Percentiles rank a stretch among this genome's conserved stretches.
Conservation (phyloP, 1,284 basidiomycete genomes). For the Cryptococcus maquisensis region DNA sequence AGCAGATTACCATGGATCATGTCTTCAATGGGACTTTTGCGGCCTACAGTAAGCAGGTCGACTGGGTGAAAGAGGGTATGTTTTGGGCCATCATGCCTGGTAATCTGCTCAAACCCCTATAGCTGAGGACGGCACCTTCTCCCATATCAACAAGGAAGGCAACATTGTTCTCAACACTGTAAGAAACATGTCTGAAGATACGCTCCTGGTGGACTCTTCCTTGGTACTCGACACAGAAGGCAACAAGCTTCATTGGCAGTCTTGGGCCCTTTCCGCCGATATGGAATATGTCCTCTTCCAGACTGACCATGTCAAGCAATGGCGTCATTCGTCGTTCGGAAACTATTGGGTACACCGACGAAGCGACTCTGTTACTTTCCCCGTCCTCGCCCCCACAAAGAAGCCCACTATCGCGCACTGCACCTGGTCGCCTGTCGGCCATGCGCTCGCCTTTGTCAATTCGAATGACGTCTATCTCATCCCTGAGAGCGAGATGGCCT, state of each 20-base stretch:
- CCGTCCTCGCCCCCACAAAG: conserved; percentile 60
- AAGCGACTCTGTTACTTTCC: conserved; percentile 61
- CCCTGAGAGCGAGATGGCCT: conserved; percentile 45
- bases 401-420: conserved; percentile 68
- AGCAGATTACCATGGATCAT: conserved; percentile 77
- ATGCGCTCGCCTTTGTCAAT: conserved; percentile 73
- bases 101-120: neutral
- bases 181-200: conserved; percentile 51
- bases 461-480: conserved; percentile 80
- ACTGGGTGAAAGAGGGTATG: conserved; percentile 85
- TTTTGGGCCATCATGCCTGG: neutral
- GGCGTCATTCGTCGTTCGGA: conserved; percentile 81
- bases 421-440: conserved; percentile 76
- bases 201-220: conserved; percentile 33
- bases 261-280: conserved; percentile 79
- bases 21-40: conserved; percentile 83
- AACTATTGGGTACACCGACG: conserved; percentile 81
- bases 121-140: conserved; percentile 84
- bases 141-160: conserved; percentile 56
- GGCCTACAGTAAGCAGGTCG: conserved; percentile 52
- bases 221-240: conserved; percentile 50
- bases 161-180: conserved; percentile 73
- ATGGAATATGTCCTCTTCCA: conserved; percentile 80
- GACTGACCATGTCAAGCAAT: conserved; percentile 75
- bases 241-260: conserved; percentile 53